Base-by-base conservation (phyloP, 1,139 yeast genomes). In the Saccharomyces uvarum region DNA sequence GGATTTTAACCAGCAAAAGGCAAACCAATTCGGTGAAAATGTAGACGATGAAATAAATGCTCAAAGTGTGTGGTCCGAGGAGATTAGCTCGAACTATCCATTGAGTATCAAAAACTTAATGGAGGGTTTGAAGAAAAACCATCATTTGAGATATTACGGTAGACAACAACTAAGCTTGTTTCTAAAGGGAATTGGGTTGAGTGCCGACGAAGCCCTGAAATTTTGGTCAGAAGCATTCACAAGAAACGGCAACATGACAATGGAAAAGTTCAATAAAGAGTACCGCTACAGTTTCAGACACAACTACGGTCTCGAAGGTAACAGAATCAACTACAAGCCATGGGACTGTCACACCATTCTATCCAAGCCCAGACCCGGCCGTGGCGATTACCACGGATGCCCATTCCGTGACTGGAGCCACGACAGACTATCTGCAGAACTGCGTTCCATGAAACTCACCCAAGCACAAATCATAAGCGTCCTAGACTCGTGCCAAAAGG, bases 231-330 rank as follows among this genome's bases (percentile, higher is more conserved):
- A 75, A 56, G 86, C 85, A 62, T 90, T 91, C 70, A 81, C 65
- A 13, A 73, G 73, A 55, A 80, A 76, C 27, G 79, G 77, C 8
- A 67, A 70, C 27, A 78, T 86, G 71, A 77, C 84, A 2, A 72
- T 81, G 54, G 97, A 90, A 57, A 82, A 82, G 61, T 91, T 90
- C 72, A 82, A 85, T 69, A 90, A 91, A 70, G 96, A 91, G 65
- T 91, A 93, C 74, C 77, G 81, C 56, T 93, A 93, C 75, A 88
- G 88, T 65, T 80, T 93, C 63, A 80, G 96, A 57, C 98, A 95
- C 70, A 80, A 79, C 60, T 93, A 93, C 68, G 99, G 98, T 52
- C 75, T 89, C 56, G 97, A 89, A 70, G 99, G 99, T 62, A 86
- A 86, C 13, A 75, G 97, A 58, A 86, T 82, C 63, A 87, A 89